A percentile compares a stretch with the other conserved stretches of the same genome.
phyloP scores from a whole-genome alignment of 352 stramenopile species.

The Globisporangium spinosum region DNA sequence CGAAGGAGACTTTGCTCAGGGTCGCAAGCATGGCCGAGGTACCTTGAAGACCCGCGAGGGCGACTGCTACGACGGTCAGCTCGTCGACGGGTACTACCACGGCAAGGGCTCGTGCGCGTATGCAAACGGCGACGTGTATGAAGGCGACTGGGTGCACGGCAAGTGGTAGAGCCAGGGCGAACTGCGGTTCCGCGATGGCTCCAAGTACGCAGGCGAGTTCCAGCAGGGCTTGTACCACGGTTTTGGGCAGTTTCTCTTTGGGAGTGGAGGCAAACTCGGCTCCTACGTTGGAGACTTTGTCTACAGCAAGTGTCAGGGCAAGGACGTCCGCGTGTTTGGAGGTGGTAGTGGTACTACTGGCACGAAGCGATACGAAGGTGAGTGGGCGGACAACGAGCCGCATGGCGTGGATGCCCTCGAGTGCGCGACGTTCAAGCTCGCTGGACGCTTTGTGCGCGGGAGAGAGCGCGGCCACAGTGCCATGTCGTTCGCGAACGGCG shows the following conservation, averaged over 20 bases:
- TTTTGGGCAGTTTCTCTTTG: slow-evolving; percentile 52
- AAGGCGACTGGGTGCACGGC: slow-evolving; percentile 58
- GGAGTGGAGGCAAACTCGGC: slow-evolving; percentile 36
- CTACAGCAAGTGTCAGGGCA: slow-evolving; percentile 51
- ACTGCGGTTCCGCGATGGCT: slow-evolving; percentile 44
- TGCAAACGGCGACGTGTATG: slow-evolving; percentile 59
- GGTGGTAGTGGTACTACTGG: slow-evolving; percentile 15
- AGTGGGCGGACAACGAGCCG: slow-evolving; percentile 57
- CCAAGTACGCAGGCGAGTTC: slow-evolving; percentile 54
- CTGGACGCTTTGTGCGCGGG: slow-evolving; percentile 52
- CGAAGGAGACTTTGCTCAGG: slow-evolving; percentile 54
- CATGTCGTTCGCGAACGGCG: slow-evolving; percentile 55
- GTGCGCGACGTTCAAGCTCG: slow-evolving; percentile 44
- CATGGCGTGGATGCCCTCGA: slow-evolving; percentile 56
- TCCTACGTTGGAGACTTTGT: slow-evolving; percentile 64
- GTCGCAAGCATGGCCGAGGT: slow-evolving; percentile 56
- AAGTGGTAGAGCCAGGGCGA: slow-evolving; percentile 57
- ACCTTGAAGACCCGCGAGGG: slow-evolving; percentile 31
- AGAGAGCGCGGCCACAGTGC: slow-evolving; percentile 51
- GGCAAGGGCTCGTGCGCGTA: slow-evolving; percentile 58
- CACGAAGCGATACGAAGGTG: slow-evolving; percentile 57
- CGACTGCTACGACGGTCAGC: slow-evolving; percentile 53
- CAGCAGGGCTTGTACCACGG: slow-evolving; percentile 49
- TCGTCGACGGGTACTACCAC: slow-evolving; percentile 47
- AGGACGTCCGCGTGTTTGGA: slow-evolving; percentile 56